A percentile compares a stretch with the other conserved stretches of the same genome.
These are phyloP conservation scores for Baorangia bicolor DNA, from an alignment of 768 basidiomycete species.

Conservation along the genomic window DNA sequence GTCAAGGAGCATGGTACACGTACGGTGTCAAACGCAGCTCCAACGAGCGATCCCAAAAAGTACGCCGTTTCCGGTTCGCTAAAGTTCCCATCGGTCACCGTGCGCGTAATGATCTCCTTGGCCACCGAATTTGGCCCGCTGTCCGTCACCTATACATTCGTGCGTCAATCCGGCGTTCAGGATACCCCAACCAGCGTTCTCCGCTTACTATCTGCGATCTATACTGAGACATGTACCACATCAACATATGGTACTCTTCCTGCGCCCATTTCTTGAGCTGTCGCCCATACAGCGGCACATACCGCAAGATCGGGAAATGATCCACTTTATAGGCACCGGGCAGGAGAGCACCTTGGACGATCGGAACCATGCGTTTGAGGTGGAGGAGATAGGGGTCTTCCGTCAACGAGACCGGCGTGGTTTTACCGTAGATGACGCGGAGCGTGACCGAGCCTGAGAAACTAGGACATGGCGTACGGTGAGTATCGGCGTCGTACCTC, in stretches of 20 bases:
- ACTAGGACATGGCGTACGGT: not conserved
- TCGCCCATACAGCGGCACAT: slow-evolving; percentile 61
- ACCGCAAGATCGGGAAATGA: slow-evolving; percentile 36
- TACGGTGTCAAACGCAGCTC: slow-evolving; percentile 59
- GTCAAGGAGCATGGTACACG: not conserved
- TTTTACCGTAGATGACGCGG: slow-evolving; percentile 30
- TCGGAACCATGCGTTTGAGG: slow-evolving; percentile 29
- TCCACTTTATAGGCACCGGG: slow-evolving; percentile 38
- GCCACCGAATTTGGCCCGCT: slow-evolving; percentile 40
- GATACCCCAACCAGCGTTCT: too few species aligned
- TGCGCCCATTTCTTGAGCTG: slow-evolving; percentile 53
- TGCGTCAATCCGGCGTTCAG: not conserved
- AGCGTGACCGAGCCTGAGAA: slow-evolving; percentile 29
- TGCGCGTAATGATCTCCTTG: slow-evolving; percentile 50
- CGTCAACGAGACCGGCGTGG: slow-evolving; percentile 13
- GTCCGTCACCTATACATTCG: slow-evolving; percentile 6
- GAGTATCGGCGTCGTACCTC: not conserved
- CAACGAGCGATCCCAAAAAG: slow-evolving; percentile 60
- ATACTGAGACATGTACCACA: slow-evolving; percentile 44
- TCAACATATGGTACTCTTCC: slow-evolving; percentile 53
- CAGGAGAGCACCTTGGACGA: slow-evolving; percentile 32
- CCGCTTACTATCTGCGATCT: slow-evolving; percentile 41
- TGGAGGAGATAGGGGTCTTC: slow-evolving; percentile 23
- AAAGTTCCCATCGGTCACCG: slow-evolving; percentile 44
- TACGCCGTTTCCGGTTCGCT: slow-evolving; percentile 55